Evolutionary conservation across 805 yeast species (phyloP), one percentile per base, ranked within the genome.

Genomic region (Saccharomycopsis babjevae): DNA sequence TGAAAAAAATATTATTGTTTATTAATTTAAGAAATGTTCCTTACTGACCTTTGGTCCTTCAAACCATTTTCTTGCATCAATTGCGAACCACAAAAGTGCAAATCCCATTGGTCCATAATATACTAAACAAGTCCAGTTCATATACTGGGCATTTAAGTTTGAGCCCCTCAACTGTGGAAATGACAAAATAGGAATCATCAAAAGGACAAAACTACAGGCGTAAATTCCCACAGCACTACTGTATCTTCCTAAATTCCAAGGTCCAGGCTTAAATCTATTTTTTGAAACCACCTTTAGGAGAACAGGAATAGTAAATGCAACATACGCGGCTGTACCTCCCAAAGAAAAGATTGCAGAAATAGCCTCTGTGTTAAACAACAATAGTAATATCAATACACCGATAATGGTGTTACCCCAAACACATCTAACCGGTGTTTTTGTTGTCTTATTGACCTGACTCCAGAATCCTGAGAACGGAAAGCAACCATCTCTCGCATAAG

Each of bases 401-500:
- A 72, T 67, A 22, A 69, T 22, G 28, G 79, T 74, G 11, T 77
- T 75, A 46, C 71, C 72, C 28, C 77, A 69, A 52, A 85, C 80
- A 1, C 92, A 90, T 66, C 84, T 77, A 32, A 84, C 70, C 16
- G 94, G 93, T 34, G 84, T 87, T n/a, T 79, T 75, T 42, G 80
- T 72, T 61, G 70, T 77, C 58, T 79, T 75, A 67, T 86, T 75
- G 54, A 87, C 88, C 54, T 74, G 79, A 65, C 84, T 82, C 64
- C 86, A 77, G 67, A 74, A 74, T 50, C 76, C 71, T 15, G 85
- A 77, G 64, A 84, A 74, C 8, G 92, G 92, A 61, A 86, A 76
- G 38, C 89, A 89, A 63, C 83, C 84, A 70, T 86, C 92, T 74
- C 92, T 80, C 30, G 88, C 85, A 72, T 84, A 84, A 2, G 89